Evolutionary conservation across 2,329 filamentous ascomycete genomes (phyloP).

Genomic region (Trichothecium roseum): DNA sequence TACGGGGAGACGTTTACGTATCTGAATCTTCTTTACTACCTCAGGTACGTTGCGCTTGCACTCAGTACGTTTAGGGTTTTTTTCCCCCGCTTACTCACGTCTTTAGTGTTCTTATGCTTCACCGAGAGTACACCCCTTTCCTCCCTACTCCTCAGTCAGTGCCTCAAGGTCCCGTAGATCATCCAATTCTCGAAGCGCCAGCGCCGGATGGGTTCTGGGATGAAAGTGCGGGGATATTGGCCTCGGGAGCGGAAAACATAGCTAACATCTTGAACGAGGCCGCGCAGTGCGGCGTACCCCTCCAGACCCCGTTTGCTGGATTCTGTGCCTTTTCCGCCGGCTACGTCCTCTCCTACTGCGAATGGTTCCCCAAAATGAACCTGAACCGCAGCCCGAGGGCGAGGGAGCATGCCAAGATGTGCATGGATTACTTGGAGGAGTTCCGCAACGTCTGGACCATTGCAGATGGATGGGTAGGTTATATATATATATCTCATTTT

Average conservation of each 20-base stretch:
- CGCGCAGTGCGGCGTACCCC: conserved; percentile 21
- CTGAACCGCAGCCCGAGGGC: conserved; percentile 16
- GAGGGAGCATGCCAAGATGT: conserved; percentile 11
- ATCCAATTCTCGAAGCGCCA: conserved; percentile 23
- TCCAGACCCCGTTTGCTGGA: conserved; percentile 30
- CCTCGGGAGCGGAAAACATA: conserved; percentile 23
- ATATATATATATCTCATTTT: not conserved
- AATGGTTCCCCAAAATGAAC: conserved; percentile 30
- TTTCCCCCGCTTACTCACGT: not conserved
- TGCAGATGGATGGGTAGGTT: conserved; percentile 17
- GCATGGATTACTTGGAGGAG: conserved; percentile 14
- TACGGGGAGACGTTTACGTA: conserved; percentile 30
- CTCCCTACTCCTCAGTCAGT: conserved; percentile 22
- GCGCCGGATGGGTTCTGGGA: conserved; percentile 29
- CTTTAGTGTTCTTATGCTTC: conserved; percentile 27
- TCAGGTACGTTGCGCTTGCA: conserved; percentile 18
- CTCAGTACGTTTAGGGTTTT: not conserved
- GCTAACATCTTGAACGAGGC: conserved; percentile 24
- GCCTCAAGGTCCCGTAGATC: conserved; percentile 28
- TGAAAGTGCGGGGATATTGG: conserved; percentile 23
- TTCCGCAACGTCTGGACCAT: conserved; percentile 18
- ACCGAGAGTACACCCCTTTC: conserved; percentile 33
- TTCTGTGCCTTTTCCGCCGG: conserved; percentile 35
- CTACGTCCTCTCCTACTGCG: conserved; percentile 29
- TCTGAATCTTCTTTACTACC: conserved; percentile 31